These are phyloP conservation scores for Gryganskiella cystojenkinii DNA, from an alignment of 192 early-diverging fungal species.

Conservation along the genomic window DNA sequence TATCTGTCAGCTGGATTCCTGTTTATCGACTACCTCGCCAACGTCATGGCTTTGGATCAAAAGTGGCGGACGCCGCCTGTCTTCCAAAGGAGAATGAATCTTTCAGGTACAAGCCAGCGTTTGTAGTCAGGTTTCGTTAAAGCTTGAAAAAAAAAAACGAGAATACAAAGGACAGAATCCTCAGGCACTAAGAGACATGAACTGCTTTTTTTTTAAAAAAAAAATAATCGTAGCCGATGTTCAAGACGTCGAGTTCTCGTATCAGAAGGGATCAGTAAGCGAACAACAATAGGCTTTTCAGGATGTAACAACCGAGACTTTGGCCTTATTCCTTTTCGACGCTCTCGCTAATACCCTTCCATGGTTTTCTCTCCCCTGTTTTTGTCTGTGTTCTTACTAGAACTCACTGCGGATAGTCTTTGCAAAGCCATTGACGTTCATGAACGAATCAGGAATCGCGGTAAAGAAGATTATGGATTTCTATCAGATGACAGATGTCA, in stretches of 20 bases:
- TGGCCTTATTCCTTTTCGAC: background rate
- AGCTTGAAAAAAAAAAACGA: too few relatives aligned
- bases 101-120: constrained; percentile 26
- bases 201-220: too few relatives aligned
- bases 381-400: constrained; percentile 20
- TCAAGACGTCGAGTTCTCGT: constrained; percentile 60
- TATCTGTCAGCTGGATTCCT: constrained; percentile 59
- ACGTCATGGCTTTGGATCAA: constrained; percentile 64
- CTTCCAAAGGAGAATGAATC: constrained; percentile 46
- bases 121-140: background rate
- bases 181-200: too few relatives aligned
- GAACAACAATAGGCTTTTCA: background rate
- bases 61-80: constrained; percentile 39
- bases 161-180: too few relatives aligned
- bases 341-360: background rate
- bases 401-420: constrained; percentile 64
- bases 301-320: background rate
- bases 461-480: constrained; percentile 61
- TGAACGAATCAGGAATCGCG: constrained; percentile 66
- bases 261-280: constrained; percentile 39
- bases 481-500: constrained; percentile 59
- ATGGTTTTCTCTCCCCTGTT: background rate
- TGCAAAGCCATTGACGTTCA: constrained; percentile 64
- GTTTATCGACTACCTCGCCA: constrained; percentile 69
- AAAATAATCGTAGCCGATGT: too few relatives aligned